Conservation (phyloP, 2,329 filamentous ascomycete species). For the Epichloe coenophiala region DNA sequence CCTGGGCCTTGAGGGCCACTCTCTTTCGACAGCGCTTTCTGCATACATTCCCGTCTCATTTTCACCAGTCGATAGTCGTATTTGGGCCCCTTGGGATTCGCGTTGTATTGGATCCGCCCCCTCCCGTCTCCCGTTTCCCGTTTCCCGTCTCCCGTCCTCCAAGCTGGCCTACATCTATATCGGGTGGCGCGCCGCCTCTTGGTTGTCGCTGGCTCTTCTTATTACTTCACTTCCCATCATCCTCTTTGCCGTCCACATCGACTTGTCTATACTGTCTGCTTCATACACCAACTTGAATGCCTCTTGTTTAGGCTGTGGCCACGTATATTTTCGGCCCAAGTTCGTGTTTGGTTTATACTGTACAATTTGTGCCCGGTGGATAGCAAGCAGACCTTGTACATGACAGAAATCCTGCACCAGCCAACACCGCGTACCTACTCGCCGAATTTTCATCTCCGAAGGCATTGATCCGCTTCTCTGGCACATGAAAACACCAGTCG, state of each 20-base stretch:
- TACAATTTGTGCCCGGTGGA: background rate
- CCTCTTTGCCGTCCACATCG: background rate
- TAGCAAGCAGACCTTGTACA: background rate
- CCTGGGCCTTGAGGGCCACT: slow-evolving; percentile 15
- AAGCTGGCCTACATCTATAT: slow-evolving; percentile 5
- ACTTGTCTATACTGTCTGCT: slow-evolving; percentile 1
- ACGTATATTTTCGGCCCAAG: slow-evolving; percentile 5
- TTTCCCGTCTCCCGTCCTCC: background rate
- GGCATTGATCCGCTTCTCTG: background rate
- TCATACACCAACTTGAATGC: background rate
- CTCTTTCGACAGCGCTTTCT: slow-evolving; percentile 5
- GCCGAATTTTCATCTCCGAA: background rate
- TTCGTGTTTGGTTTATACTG: background rate
- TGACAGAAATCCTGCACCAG: background rate
- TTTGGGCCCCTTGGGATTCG: slow-evolving; percentile 3
- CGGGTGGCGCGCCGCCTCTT: background rate
- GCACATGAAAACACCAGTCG: background rate
- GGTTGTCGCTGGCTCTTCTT: background rate
- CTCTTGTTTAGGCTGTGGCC: background rate
- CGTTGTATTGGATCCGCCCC: slow-evolving; percentile 5
- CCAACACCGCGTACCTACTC: slow-evolving; percentile 1
- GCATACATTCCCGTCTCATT: slow-evolving; percentile 7
- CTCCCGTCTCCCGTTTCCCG: background rate
- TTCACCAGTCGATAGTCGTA: background rate
- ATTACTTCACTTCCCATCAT: background rate